Conservation (phyloP, 345 rosid species). For the Linum lewisii region DNA sequence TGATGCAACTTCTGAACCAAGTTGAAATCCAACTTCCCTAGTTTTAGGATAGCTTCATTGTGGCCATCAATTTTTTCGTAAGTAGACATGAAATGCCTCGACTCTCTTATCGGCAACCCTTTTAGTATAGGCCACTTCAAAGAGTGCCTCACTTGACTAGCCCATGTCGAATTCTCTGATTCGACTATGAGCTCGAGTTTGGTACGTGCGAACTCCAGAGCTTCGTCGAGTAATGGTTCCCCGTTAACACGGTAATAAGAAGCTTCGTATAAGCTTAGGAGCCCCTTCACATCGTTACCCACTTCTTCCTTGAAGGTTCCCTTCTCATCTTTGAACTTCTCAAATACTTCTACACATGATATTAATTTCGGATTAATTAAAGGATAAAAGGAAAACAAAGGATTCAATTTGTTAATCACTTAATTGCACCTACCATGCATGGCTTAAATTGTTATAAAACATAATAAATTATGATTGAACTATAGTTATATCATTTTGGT, state of each 20-base stretch:
- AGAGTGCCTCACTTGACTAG: conserved; percentile 6
- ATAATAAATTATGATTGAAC: too few relatives aligned
- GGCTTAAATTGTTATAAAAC: too few relatives aligned
- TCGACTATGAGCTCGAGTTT: conserved; percentile 12
- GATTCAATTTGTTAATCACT: too few relatives aligned
- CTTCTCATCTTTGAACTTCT: conserved; percentile 17
- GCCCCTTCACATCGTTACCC: conserved; percentile 11
- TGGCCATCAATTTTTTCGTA: conserved; percentile 13
- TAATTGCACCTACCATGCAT: too few relatives aligned
- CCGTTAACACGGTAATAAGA: conserved; percentile 23
- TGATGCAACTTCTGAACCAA: conserved; percentile 22
- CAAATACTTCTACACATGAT: conserved; percentile 19
- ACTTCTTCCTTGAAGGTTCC: conserved; percentile 10
- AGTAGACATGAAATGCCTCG: conserved; percentile 19
- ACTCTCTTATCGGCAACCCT: conserved; percentile 17
- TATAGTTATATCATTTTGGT: too few relatives aligned
- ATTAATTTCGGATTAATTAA: too few relatives aligned
- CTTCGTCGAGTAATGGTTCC: conserved; percentile 29
- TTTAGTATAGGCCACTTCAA: conserved; percentile 6
- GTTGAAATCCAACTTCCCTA: conserved; percentile 27
- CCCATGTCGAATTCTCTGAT: background rate
- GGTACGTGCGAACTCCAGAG: conserved; percentile 22
- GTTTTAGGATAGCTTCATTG: conserved; percentile 12
- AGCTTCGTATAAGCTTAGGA: conserved; percentile 32
- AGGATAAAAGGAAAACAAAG: background rate